These are phyloP conservation scores for Phyllosticta ampelicida DNA, from an alignment of 2,329 filamentous ascomycete genomes.

Conservation along the genomic window DNA sequence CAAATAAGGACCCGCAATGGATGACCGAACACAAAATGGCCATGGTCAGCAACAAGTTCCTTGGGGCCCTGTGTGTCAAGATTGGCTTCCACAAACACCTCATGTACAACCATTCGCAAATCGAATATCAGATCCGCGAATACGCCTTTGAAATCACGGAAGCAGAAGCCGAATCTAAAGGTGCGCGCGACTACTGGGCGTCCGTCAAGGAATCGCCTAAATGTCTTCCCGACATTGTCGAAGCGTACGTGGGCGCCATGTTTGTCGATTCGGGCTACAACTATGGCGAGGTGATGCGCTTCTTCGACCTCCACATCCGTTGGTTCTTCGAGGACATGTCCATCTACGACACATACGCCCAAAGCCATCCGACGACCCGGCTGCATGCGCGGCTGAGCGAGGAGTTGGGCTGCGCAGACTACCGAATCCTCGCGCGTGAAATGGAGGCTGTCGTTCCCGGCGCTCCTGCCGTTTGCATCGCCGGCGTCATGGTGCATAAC, in stretches of 20 bases:
- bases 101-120: constrained; percentile 39
- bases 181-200: constrained; percentile 25
- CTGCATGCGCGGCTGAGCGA: constrained; percentile 54
- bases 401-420: constrained; percentile 55
- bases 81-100: constrained; percentile 70
- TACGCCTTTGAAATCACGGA: constrained; percentile 50
- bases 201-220: constrained; percentile 55
- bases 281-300: constrained; percentile 59
- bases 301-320: constrained; percentile 65
- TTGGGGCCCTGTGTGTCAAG: constrained; percentile 68
- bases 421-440: constrained; percentile 30
- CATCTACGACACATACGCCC: constrained; percentile 78
- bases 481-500: constrained; percentile 67
- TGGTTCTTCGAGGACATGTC: constrained; percentile 78
- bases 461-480: constrained; percentile 43
- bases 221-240: constrained; percentile 73
- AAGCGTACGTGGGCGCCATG: constrained; percentile 79
- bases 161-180: constrained; percentile 34
- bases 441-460: constrained; percentile 37
- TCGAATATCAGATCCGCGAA: constrained; percentile 40
- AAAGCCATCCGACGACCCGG: constrained; percentile 69
- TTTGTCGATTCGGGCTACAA: constrained; percentile 84
- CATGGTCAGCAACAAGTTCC: constrained; percentile 96
- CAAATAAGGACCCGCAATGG: constrained; percentile 83
- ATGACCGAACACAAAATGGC: constrained; percentile 98